Base-by-base conservation (phyloP, 768 basidiomycete species). In the Mycena epipterygia region DNA sequence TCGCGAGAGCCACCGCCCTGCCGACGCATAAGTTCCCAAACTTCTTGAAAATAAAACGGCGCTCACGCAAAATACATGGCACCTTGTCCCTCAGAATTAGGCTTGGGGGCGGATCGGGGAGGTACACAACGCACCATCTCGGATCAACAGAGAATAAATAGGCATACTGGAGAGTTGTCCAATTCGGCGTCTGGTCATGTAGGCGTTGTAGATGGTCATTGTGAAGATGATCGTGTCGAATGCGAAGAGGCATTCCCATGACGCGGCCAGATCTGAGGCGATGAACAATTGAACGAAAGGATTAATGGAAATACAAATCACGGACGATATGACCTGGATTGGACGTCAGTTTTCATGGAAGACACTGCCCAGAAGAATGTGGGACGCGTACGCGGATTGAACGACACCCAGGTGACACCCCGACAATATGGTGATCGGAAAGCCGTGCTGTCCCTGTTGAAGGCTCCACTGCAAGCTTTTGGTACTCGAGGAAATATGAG, bases 241-340 rank as follows among this genome's bases (percentile, higher is more conserved):
- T 1, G 74, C 52, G 55, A 80, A 80, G 11, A 81, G 75, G 8
- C 76, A 74, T 49, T 79, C 81, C 80, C 82, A 84, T 19, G 81
- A 35, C 1, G 16, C 25, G 16, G 68, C 56, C 1, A 64, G 48
- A 64, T 64, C 62, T 64, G 33, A 30, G 21, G 1, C 5, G 33
- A 1, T 23, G 0, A 9, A 12, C 19, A 12, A 13, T 27, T n/a
- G 19, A 41, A 23, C 5, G 3, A 19, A 32, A 19, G 9, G 14
- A 1, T 5, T 19, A n/a, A 23, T n/a, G 19, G 21, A 16, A 14
- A 29, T 25, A 29, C 14, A 6, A 23, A 25, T 1, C 23, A 64
- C 61, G 46, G 16, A 62, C 60, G 44, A 29, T 49, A 56, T 56
- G 61, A 62, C 5, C 60, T 55, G 39, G 9, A 21, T 11, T 17